Evolutionary conservation across 2,329 filamentous ascomycete species (phyloP), one percentile per base, ranked within the genome.

Genomic region (Cordyceps farinosa): DNA sequence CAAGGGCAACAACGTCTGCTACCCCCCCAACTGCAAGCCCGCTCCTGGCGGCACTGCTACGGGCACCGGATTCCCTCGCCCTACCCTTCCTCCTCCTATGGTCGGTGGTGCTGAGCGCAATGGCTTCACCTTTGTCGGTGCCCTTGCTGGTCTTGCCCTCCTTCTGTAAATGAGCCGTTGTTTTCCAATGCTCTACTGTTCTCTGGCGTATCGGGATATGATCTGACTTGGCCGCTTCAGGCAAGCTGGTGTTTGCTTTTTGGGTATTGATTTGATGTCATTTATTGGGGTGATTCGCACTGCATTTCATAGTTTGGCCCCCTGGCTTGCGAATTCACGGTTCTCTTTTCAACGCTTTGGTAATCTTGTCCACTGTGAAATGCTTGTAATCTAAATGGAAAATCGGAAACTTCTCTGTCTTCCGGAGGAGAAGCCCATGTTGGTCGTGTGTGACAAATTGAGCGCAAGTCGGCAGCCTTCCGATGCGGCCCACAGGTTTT

Each of bases 81-180:
- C 63, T 47, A 61, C 57, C 34, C 45, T 50, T 10, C 62, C 62
- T n/a, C 63, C 57, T n/a, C 63, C 57, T 38, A 57, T 64, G 44
- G 64, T 68, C n/a, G 68, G 58, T 30, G 69, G 68, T 57, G 66
- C 68, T 40, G 65, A 64, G 63, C 65, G 63, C 61, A 61, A 59
- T 27, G 62, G 64, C 3, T 61, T 63, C 65, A 68, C 67, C 40
- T 29, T 71, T 29, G 36, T 70, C n/a, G 68, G 67, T 38, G 68
- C 67, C 38, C 62, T 68, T 30, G 69, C 66, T 11, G 69, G 66
- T 59, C 56, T 71, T 47, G 60, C 65, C 38, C 63, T 71, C 45
- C 48, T 71, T 52, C 61, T 71, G 63, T 71, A 69, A 67, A 61
- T 27, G 30, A 50, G 30, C 48, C 36, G 8, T 22, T 22, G 1